Evolutionary conservation across 78 protist species (phyloP).

Genomic region (Tieghemostelium lacteum): DNA sequence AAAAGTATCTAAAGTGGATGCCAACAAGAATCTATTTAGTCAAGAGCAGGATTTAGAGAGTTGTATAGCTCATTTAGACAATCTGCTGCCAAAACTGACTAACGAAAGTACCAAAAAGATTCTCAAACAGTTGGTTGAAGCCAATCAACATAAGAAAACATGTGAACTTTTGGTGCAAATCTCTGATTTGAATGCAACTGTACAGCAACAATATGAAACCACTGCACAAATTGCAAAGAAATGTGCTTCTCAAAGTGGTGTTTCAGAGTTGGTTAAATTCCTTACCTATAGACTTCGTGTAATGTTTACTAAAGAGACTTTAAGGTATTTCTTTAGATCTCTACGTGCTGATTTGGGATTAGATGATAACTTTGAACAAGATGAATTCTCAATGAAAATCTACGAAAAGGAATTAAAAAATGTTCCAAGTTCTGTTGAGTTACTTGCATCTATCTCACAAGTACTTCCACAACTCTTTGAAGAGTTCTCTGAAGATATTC

Average conservation of each 20-base stretch:
- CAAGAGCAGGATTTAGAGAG: constrained; percentile 25
- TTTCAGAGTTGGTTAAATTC: constrained; percentile 43
- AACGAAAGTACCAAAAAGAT: constrained; percentile 30
- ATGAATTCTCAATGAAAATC: constrained; percentile 9
- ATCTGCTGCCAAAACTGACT: constrained; percentile 26
- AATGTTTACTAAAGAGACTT: constrained; percentile 7
- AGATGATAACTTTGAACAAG: background rate
- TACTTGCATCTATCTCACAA: background rate
- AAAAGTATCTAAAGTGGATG: background rate
- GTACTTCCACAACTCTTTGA: constrained; percentile 3
- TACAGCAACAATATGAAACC: constrained; percentile 14
- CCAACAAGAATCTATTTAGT: background rate
- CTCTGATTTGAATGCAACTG: constrained; percentile 25
- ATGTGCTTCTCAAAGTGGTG: background rate
- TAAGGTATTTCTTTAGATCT: constrained; percentile 1
- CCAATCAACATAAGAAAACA: constrained; percentile 22
- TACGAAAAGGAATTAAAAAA: constrained; percentile 40
- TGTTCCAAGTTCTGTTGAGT: background rate
- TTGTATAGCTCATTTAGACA: constrained; percentile 16
- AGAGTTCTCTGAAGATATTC: background rate
- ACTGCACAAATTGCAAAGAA: constrained; percentile 6
- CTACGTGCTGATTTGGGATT: constrained; percentile 3
- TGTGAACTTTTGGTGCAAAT: background rate
- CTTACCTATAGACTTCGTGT: background rate
- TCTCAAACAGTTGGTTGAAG: constrained; percentile 1